These are phyloP conservation scores for Pseudogymnoascus sp. DNA, from an alignment of 2,329 filamentous ascomycete genomes.

Conservation along the genomic window DNA sequence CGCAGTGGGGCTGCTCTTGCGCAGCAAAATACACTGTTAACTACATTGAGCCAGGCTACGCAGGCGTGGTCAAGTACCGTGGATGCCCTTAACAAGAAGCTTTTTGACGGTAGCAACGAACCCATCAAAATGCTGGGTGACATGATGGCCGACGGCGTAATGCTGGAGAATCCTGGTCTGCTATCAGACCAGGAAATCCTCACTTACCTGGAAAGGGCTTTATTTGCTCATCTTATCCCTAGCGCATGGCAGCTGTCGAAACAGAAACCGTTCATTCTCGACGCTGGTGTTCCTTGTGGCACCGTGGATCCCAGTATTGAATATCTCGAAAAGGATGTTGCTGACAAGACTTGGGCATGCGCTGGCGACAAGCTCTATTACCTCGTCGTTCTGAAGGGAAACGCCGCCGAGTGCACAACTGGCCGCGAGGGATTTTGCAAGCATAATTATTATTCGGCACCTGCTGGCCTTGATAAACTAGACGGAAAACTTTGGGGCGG, in stretches of 20 bases:
- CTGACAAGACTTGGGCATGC: too few relatives aligned
- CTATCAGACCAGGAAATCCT: background rate
- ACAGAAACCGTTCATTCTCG: background rate
- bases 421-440: too few relatives aligned
- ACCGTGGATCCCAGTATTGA: background rate
- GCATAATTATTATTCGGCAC: too few relatives aligned
- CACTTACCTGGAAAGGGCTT: background rate
- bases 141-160: background rate
- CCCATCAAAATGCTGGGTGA: background rate
- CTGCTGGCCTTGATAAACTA: too few relatives aligned
- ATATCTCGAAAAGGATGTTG: constrained; percentile 11
- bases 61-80: background rate
- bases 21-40: too few relatives aligned
- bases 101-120: background rate
- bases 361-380: too few relatives aligned
- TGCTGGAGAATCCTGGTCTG: background rate
- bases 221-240: background rate
- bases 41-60: too few relatives aligned
- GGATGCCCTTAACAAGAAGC: background rate
- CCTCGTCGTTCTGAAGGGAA: too few relatives aligned
- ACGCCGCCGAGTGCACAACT: too few relatives aligned
- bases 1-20: too few relatives aligned
- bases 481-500: too few relatives aligned
- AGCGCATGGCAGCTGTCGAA: background rate
- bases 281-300: background rate